Conservation (phyloP, 2,329 filamentous ascomycete species). For the Juglanconis sp. region DNA sequence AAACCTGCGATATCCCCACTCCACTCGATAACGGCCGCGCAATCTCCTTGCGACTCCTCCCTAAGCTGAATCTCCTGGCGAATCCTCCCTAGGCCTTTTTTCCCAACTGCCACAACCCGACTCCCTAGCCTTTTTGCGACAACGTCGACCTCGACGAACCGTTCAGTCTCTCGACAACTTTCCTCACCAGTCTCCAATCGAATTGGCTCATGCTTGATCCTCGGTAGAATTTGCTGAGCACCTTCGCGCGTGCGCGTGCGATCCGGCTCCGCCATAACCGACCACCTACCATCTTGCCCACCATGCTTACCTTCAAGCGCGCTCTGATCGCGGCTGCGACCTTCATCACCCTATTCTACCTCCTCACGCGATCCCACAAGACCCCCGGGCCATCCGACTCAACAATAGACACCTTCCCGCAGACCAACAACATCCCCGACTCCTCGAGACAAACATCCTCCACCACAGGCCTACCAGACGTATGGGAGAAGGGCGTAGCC, state of each 20-base stretch:
- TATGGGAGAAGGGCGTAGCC: constrained; percentile 12
- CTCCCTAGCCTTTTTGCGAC: neutral
- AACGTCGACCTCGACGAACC: neutral
- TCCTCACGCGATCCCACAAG: constrained; percentile 61
- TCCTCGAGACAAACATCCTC: constrained; percentile 22
- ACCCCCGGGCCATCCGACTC: constrained; percentile 26
- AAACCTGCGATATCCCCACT: neutral
- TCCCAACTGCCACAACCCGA: too few relatives aligned
- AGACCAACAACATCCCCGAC: constrained; percentile 21
- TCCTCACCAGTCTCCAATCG: neutral
- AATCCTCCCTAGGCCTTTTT: too few relatives aligned
- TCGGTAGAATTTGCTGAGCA: neutral
- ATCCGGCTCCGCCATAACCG: neutral
- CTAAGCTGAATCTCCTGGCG: neutral
- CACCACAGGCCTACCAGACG: constrained; percentile 15
- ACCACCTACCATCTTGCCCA: constrained; percentile 20
- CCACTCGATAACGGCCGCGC: neutral
- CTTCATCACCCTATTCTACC: constrained; percentile 65
- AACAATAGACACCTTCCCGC: constrained; percentile 30
- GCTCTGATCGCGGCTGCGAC: constrained; percentile 69
- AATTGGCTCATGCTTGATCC: neutral
- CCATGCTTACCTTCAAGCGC: constrained; percentile 77
- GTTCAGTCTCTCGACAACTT: neutral
- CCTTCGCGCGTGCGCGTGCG: neutral
- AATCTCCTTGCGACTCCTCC: neutral